phyloP scores from a whole-genome alignment of 164 flowering plant genomes.

The Macadamia integrifolia region DNA sequence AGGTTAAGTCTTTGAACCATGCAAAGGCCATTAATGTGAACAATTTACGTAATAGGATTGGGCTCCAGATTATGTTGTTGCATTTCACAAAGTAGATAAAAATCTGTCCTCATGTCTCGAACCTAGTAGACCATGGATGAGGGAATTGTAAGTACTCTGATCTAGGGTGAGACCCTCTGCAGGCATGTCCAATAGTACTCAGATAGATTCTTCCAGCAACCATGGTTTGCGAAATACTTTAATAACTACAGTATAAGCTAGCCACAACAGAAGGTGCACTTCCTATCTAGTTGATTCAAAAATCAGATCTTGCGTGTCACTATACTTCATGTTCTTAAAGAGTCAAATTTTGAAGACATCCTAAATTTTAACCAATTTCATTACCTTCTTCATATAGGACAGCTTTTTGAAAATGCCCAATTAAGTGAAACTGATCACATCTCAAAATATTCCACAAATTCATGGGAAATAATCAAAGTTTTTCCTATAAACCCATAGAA shows the following conservation, averaged over 20 bases:
- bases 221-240: constrained; percentile 52
- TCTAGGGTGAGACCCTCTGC: constrained; percentile 47
- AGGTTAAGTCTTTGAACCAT: constrained; percentile 33
- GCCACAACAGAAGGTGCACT: constrained; percentile 47
- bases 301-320: too few relatives aligned
- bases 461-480: too few relatives aligned
- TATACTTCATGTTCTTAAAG: too few relatives aligned
- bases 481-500: too few relatives aligned
- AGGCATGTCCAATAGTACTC: constrained; percentile 42
- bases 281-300: too few relatives aligned
- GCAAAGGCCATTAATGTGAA: constrained; percentile 68
- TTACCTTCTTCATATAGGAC: too few relatives aligned
- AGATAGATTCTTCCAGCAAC: constrained; percentile 35
- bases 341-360: too few relatives aligned
- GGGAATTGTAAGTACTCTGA: constrained; percentile 55
- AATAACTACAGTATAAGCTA: constrained; percentile 56
- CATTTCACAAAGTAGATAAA: constrained; percentile 46
- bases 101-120: constrained; percentile 33
- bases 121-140: constrained; percentile 63
- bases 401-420: too few relatives aligned
- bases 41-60: constrained; percentile 53
- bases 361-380: too few relatives aligned
- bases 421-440: too few relatives aligned
- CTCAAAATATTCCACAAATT: too few relatives aligned
- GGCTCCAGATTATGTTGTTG: constrained; percentile 41